Evolutionary conservation across 2,329 filamentous ascomycete species (phyloP).

Genomic region (Periconia sp.): DNA sequence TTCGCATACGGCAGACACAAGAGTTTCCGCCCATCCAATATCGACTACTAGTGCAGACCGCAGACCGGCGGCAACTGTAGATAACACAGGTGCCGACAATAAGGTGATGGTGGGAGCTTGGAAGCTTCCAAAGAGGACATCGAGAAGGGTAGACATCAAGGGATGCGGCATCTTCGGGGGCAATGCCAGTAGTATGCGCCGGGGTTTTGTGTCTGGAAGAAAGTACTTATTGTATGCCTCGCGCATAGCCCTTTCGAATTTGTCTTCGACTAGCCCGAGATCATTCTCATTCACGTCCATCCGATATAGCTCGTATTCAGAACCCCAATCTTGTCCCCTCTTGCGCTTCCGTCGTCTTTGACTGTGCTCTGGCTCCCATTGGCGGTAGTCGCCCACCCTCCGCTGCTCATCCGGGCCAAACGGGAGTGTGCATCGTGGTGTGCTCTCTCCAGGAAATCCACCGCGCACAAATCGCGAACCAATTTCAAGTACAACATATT

Average conservation of each 20-base stretch:
- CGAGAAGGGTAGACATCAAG: constrained; percentile 75
- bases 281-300: constrained; percentile 76
- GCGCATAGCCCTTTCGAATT: constrained; percentile 80
- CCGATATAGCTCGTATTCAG: constrained; percentile 76
- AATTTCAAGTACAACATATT: constrained; percentile 85
- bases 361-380: constrained; percentile 65
- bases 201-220: constrained; percentile 73
- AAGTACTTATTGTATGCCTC: constrained; percentile 82
- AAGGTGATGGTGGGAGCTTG: constrained; percentile 82
- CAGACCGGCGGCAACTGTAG: constrained; percentile 78
- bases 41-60: constrained; percentile 88
- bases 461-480: constrained; percentile 79
- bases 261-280: constrained; percentile 81
- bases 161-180: constrained; percentile 80
- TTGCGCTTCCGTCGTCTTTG: constrained; percentile 56
- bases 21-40: constrained; percentile 90
- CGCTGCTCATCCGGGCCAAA: constrained; percentile 79
- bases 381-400: constrained; percentile 80
- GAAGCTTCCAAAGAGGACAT: constrained; percentile 80
- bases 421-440: constrained; percentile 71
- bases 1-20: constrained; percentile 86
- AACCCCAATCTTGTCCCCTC: constrained; percentile 64
- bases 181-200: constrained; percentile 75
- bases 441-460: constrained; percentile 84
- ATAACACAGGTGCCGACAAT: constrained; percentile 76